These are phyloP conservation scores for Aquilaria malaccensis DNA, from an alignment of 345 rosid species.

Conservation along the genomic window DNA sequence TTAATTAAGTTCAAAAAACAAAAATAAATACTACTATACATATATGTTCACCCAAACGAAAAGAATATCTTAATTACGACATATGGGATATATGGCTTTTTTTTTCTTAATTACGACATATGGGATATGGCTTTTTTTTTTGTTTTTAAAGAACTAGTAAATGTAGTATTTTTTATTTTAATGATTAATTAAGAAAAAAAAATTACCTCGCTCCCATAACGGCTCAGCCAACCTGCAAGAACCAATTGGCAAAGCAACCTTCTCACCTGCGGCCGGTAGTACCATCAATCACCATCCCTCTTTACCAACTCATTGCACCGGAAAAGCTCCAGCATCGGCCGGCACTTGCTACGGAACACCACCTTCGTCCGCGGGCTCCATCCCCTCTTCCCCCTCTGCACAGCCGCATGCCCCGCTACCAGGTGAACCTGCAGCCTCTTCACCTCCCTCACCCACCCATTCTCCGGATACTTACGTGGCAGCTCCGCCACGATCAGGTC, in stretches of 20 bases:
- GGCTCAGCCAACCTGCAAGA: constrained; percentile 80
- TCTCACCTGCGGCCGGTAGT: constrained; percentile 46
- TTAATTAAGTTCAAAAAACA: too few relatives aligned
- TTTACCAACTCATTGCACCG: constrained; percentile 72
- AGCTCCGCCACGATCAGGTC: constrained; percentile 73
- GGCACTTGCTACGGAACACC: constrained; percentile 72
- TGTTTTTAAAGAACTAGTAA: too few relatives aligned
- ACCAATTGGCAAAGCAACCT: constrained; percentile 68
- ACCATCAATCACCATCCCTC: constrained; percentile 83
- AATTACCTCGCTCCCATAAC: constrained; percentile 78
- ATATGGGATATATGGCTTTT: too few relatives aligned
- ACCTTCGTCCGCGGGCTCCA: constrained; percentile 60
- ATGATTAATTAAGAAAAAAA: neutral
- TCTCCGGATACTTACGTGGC: constrained; percentile 72
- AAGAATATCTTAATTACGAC: too few relatives aligned
- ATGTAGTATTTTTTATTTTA: neutral
- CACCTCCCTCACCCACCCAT: constrained; percentile 83
- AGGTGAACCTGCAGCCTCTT: constrained; percentile 77
- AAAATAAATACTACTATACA: too few relatives aligned
- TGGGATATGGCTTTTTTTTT: too few relatives aligned
- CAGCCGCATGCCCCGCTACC: constrained; percentile 55
- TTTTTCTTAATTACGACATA: too few relatives aligned
- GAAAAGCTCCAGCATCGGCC: constrained; percentile 88
- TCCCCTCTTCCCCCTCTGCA: constrained; percentile 48
- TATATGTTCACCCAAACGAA: too few relatives aligned